A percentile compares a stretch with the other conserved stretches of the same genome.
Evolutionary conservation across 2,329 filamentous ascomycete genomes (phyloP).

Genomic region (Magnaporthiopsis incrustans): DNA sequence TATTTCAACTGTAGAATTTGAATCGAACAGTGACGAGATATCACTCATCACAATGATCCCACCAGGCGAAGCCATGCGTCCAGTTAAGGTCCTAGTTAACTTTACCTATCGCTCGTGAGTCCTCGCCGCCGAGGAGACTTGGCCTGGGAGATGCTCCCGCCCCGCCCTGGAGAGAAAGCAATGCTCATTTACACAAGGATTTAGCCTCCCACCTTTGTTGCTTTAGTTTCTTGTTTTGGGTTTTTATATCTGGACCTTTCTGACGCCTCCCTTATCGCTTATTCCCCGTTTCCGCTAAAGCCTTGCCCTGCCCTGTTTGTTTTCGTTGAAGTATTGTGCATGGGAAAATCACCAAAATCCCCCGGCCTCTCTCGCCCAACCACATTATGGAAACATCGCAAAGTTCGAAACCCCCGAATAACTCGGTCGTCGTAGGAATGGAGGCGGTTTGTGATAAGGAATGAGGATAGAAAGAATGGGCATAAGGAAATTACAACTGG

Average conservation of each 20-base stretch:
- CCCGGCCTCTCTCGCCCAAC: not conserved
- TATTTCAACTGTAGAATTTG: not conserved
- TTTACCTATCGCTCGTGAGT: not conserved
- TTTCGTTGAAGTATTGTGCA: not conserved
- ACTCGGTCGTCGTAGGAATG: not conserved
- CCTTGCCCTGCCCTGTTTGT: not conserved
- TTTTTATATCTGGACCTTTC: not conserved
- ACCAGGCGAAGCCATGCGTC: not conserved
- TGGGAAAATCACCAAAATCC: not conserved
- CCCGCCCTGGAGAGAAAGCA: not conserved
- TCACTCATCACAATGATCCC: not conserved
- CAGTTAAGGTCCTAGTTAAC: not conserved
- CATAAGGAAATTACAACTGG: slow-evolving; percentile 1
- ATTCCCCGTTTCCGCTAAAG: not conserved
- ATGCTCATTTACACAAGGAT: not conserved
- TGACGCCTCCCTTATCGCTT: not conserved
- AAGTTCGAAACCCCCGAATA: not conserved
- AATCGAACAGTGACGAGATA: not conserved
- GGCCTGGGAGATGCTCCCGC: too few species aligned
- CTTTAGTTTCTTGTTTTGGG: not conserved
- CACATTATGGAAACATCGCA: not conserved
- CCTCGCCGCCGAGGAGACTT: not conserved
- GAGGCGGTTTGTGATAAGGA: not conserved
- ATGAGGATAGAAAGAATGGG: not conserved
- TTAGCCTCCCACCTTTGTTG: not conserved